Evolutionary conservation across 805 yeast species (phyloP), one percentile per base, ranked within the genome.

Genomic region (Wickerhamomyces bovis): DNA sequence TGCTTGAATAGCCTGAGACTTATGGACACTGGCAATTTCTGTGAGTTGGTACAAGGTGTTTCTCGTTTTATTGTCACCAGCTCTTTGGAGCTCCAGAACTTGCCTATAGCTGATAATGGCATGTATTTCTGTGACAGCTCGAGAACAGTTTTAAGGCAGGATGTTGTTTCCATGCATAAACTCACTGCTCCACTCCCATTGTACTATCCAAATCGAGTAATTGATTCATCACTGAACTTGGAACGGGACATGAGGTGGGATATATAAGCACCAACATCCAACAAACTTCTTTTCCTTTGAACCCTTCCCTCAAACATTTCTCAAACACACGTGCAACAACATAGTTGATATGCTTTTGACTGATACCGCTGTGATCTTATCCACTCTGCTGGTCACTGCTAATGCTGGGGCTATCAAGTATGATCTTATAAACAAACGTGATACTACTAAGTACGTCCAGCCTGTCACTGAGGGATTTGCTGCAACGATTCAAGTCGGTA

Each of bases 401-500:
- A 45, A 36, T 2, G 35, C 45, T 22, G 43, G 40, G 31, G 45
- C 25, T 2, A 18, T 35, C 9, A 33, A 33, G 13, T 28, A 28
- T 11, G 31, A 28, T 28, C n/a, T 28, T 3, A 8, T 28, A 18
- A 33, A 33, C 20, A 33, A 15, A n/a, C 26, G n/a, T 44, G 6
- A 12, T 31, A 21, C 47, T 44, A 11, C 45, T 40, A 40, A 44
- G 44, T 42, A 20, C 26, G 20, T 49, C 26, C 31, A 21, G 36
- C 20, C 36, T 7, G 18, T 33, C 7, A 16, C 36, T 33, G 20
- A 35, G 2, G 45, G 45, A 6, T 33, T 33, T 33, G 12, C 5
- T 16, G 18, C 36, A 9, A 38, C 39, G 2, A 18, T 56, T 19
- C 41, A 31, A 12, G 16, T 51, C 21, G 60, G 60, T 15, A 44